Conservation (phyloP, 768 basidiomycete species). For the Trametes cubensis region DNA sequence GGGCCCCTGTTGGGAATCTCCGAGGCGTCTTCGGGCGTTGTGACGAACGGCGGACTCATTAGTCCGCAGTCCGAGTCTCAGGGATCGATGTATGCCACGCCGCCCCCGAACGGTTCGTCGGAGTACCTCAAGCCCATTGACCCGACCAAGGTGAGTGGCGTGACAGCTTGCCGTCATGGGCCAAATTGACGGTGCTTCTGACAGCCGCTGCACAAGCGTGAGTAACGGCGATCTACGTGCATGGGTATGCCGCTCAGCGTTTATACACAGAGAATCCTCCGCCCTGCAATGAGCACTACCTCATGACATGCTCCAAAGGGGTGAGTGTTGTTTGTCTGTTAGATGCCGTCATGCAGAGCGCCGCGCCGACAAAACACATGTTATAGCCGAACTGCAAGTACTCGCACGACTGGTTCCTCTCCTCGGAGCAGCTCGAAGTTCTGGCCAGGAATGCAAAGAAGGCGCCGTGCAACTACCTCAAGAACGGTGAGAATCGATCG, state of each 20-base stretch:
- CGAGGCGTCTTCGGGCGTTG: conserved; percentile 36
- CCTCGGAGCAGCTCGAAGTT: conserved; percentile 69
- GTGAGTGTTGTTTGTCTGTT: conserved; percentile 27
- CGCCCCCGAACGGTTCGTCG: conserved; percentile 26
- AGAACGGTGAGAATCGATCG: conserved; percentile 55
- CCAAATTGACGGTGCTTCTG: background rate
- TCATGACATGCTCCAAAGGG: conserved; percentile 83
- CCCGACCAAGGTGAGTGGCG: conserved; percentile 56
- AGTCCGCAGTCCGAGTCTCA: conserved; percentile 60
- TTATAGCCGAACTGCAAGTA: conserved; percentile 65
- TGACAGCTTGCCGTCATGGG: background rate
- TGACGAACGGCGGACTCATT: conserved; percentile 61
- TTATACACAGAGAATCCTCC: conserved; percentile 67
- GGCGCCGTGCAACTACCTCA: conserved; percentile 83
- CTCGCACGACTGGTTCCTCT: conserved; percentile 77
- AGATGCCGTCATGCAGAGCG: too few relatives aligned
- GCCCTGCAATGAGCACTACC: conserved; percentile 83
- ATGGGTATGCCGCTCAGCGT: background rate
- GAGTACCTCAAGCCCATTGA: conserved; percentile 49
- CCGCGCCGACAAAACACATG: background rate
- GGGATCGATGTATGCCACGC: conserved; percentile 40
- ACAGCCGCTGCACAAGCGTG: conserved; percentile 80
- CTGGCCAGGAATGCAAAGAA: conserved; percentile 80
- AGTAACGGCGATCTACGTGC: conserved; percentile 30
- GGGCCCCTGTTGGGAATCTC: conserved; percentile 42